Percentiles rank a stretch among this genome's conserved stretches.
Evolutionary conservation across 257 asterid genomes (phyloP).

Genomic region (Thymus quinquecostatus): DNA sequence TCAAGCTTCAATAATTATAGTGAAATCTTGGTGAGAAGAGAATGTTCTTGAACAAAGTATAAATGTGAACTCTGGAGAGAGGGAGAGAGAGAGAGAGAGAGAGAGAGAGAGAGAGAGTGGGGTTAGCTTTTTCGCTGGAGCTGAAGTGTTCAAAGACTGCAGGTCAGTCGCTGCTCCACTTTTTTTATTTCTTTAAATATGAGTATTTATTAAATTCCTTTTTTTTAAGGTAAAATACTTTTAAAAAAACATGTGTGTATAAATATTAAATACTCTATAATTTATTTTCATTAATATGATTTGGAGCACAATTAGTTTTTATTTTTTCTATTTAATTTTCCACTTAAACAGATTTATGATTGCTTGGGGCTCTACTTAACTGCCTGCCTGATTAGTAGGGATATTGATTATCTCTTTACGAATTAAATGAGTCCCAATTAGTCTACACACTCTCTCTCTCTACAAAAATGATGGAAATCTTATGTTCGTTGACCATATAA

Average conservation of each 20-base stretch:
- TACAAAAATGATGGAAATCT: background rate
- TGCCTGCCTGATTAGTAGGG: slow-evolving; percentile 5
- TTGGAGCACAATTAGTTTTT: too few relatives aligned
- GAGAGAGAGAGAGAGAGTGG: background rate
- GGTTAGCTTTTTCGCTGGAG: slow-evolving; percentile 34
- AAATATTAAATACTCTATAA: too few relatives aligned
- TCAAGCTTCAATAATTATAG: slow-evolving; percentile 5
- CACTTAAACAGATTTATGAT: too few relatives aligned
- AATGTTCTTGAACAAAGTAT: slow-evolving; percentile 35
- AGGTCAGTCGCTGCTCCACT: slow-evolving; percentile 6
- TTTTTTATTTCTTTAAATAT: background rate
- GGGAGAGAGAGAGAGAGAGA: background rate
- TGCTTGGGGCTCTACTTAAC: background rate
- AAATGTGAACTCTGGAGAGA: slow-evolving; percentile 25
- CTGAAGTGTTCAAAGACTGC: slow-evolving; percentile 28
- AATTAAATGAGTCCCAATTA: background rate
- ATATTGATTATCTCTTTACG: background rate
- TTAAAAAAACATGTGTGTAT: too few relatives aligned
- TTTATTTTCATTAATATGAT: too few relatives aligned
- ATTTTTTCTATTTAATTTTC: too few relatives aligned
- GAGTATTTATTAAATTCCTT: background rate
- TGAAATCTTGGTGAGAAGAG: slow-evolving; percentile 28
- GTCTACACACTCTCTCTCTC: background rate
- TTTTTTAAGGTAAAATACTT: too few relatives aligned
- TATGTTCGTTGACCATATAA: too few relatives aligned